phyloP scores from a whole-genome alignment of 371 early-diverging fungal genomes.

The Umbelopsis sp. region DNA sequence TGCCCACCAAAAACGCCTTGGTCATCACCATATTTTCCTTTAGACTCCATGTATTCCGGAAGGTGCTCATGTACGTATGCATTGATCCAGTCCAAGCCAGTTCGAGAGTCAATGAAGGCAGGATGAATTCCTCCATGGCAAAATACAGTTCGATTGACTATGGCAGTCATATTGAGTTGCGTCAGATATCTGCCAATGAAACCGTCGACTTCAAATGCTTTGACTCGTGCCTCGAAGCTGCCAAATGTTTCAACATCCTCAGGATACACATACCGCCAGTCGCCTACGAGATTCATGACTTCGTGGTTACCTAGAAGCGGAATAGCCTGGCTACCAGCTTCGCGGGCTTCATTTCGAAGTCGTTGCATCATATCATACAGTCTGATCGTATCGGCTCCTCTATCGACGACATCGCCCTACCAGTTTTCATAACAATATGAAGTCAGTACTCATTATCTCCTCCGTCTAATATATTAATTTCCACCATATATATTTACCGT shows the following conservation, averaged over 20 bases:
- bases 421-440: neutral
- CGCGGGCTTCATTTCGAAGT: constrained; percentile 61
- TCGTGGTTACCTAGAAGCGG: constrained; percentile 72
- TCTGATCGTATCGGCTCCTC: constrained; percentile 73
- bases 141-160: constrained; percentile 70
- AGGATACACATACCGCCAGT: constrained; percentile 72
- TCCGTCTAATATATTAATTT: neutral
- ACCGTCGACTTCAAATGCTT: constrained; percentile 64
- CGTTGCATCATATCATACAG: constrained; percentile 64
- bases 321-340: constrained; percentile 63
- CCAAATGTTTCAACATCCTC: constrained; percentile 73
- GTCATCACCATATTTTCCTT: constrained; percentile 33
- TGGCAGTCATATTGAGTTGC: constrained; percentile 59
- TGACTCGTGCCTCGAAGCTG: constrained; percentile 46
- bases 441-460: neutral
- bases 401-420: constrained; percentile 77
- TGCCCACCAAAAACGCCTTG: constrained; percentile 45
- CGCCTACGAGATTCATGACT: constrained; percentile 75
- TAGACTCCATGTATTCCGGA: constrained; percentile 28
- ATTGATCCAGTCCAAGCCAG: constrained; percentile 65
- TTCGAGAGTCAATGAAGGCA: constrained; percentile 38
- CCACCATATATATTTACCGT: constrained; percentile 32
- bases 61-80: constrained; percentile 45
- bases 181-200: constrained; percentile 69
- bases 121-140: constrained; percentile 76